Percentiles rank a stretch among this genome's conserved stretches.
Conservation (phyloP, 2,329 filamentous ascomycete genomes). For the Cordyceps militaris region DNA sequence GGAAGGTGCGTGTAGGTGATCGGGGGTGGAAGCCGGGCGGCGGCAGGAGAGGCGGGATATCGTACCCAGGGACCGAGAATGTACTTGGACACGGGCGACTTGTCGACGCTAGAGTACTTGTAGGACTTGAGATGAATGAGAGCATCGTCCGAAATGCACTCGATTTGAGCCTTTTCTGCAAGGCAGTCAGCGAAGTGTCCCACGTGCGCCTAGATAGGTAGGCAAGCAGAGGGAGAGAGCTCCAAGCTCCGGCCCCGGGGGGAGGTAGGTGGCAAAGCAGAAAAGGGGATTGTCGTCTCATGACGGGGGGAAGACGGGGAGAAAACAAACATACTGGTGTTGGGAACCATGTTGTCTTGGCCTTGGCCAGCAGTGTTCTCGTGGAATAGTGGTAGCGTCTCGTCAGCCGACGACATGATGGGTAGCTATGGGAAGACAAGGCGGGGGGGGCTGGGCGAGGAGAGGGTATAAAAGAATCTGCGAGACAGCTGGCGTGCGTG, state of each 20-base stretch:
- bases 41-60: slow-evolving; percentile 15
- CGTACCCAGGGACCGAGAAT: slow-evolving; percentile 92
- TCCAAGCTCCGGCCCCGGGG: background rate
- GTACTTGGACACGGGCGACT: slow-evolving; percentile 87
- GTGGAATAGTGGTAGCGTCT: slow-evolving; percentile 11
- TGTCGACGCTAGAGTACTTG: slow-evolving; percentile 96
- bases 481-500: background rate
- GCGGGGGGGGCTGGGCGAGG: slow-evolving; percentile 2
- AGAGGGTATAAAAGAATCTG: slow-evolving; percentile 10
- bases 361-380: slow-evolving; percentile 2
- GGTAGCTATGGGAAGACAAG: background rate
- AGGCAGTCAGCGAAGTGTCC: background rate
- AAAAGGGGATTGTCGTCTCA: background rate
- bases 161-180: slow-evolving; percentile 48
- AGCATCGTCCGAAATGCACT: slow-evolving; percentile 82
- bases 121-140: slow-evolving; percentile 88
- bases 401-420: slow-evolving; percentile 12
- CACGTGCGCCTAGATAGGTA: background rate
- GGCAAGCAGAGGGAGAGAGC: background rate
- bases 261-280: background rate
- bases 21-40: background rate
- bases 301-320: background rate
- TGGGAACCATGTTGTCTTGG: slow-evolving; percentile 11
- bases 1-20: slow-evolving; percentile 5
- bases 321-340: slow-evolving; percentile 7